phyloP scores from a whole-genome alignment of 805 yeast genomes.

The Kuraishia piskuri region DNA sequence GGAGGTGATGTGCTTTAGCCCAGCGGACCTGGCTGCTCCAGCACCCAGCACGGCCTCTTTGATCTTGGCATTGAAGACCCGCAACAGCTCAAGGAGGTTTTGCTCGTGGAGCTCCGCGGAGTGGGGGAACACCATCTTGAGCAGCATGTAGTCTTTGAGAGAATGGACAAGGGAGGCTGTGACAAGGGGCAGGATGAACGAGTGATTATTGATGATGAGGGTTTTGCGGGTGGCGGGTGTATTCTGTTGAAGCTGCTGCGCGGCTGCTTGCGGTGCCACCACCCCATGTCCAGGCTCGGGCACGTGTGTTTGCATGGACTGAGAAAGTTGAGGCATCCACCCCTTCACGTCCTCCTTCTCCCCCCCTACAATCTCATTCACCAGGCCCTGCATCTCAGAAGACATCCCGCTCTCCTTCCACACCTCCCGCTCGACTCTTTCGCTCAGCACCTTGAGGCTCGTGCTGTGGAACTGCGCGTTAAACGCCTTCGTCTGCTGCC shows the following conservation, averaged over 20 bases:
- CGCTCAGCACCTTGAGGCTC: slow-evolving; percentile 35
- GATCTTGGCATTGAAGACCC: slow-evolving; percentile 42
- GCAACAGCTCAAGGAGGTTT: slow-evolving; percentile 35
- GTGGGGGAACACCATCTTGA: slow-evolving; percentile 49
- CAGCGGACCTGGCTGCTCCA: slow-evolving; percentile 69
- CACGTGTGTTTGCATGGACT: slow-evolving; percentile 10
- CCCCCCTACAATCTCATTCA: slow-evolving; percentile 43
- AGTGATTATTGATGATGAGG: slow-evolving; percentile 39
- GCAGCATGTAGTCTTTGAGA: slow-evolving; percentile 44
- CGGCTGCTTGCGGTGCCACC: too few relatives aligned
- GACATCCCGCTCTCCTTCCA: slow-evolving; percentile 74
- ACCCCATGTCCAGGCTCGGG: too few relatives aligned
- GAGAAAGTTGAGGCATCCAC: slow-evolving; percentile 36
- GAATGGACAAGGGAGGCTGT: slow-evolving; percentile 28
- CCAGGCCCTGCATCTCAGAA: slow-evolving; percentile 33
- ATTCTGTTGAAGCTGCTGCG: neutral
- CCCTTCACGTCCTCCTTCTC: slow-evolving; percentile 33
- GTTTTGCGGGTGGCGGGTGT: slow-evolving; percentile 15
- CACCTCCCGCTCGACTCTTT: slow-evolving; percentile 52
- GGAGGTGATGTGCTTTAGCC: slow-evolving; percentile 64
- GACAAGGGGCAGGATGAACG: slow-evolving; percentile 52
- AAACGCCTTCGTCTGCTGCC: slow-evolving; percentile 57
- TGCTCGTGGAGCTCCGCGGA: slow-evolving; percentile 30
- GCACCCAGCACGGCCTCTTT: slow-evolving; percentile 61
- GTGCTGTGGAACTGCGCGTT: slow-evolving; percentile 45